Base-by-base conservation (phyloP, 805 yeast genomes). In the Cyberlindnera xylosilytica region DNA sequence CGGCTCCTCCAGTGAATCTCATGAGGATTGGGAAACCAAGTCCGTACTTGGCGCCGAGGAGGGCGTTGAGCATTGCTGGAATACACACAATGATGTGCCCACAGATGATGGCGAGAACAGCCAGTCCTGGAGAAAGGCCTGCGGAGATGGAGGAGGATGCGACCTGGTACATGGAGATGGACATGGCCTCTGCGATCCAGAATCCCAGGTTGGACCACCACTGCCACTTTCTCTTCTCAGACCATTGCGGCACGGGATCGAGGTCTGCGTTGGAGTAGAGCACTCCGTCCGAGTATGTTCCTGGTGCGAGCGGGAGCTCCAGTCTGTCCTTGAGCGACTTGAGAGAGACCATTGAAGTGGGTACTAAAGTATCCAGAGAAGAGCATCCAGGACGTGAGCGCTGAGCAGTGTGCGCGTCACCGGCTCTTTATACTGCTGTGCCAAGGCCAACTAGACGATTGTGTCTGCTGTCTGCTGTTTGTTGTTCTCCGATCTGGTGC, bases 161-260 rank as follows among this genome's bases (percentile, higher is more conserved):
- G 49, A 84, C 83, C 64, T 81, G 84, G 81, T 87, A 83, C 36
- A 90, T 83, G 58, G 82, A 83, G 55, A 84, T 76, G 57, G 83
- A 83, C 69, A 85, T 80, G 4, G 89, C 78, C 55, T 85, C 93
- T 0, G 90, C 84, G 35, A 84, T 66, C 93, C 93, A 85, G 59
- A 82, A 53, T 8, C 56, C 56, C 16, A 52, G 27, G 35, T 50
- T 52, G 20, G 48, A 42, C 38, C 82, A 82, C 66, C 70, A 78
- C 81, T 87, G 79, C 38, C 75, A 64, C 88, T 90, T 83, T 35
- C 73, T 68, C 52, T 88, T 68, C 53, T 88, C 74, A 2, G 68
- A 74, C 20, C 65, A 69, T 27, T 50, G 53, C 55, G 82, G 87
- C 6, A 83, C 83, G 1, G 90, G 89, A 46, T 75, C 73, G 51